Evolutionary conservation across 352 stramenopile species (phyloP), one percentile per base, ranked within the genome.

Genomic region (Phytophthora litchii): DNA sequence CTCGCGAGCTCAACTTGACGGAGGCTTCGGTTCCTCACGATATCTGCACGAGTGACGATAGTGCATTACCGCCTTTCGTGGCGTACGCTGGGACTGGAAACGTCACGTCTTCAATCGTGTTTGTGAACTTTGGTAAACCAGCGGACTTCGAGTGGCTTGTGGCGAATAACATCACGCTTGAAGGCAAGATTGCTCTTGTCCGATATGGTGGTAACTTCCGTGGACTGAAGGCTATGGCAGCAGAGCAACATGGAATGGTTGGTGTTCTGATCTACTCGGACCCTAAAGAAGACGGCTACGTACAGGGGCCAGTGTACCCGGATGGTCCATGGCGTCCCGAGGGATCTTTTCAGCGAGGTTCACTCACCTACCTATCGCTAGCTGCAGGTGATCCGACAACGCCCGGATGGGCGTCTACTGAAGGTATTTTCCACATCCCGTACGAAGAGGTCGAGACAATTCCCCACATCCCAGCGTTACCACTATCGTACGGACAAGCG

Each of bases 61-160:
- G 69, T 50, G 85, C 67, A 55, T 72, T 78, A 67, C 89, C 74
- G 64, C 78, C 86, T 17, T 97, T 92, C 62, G 61, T 94, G 35
- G 89, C 82, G 12, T 97, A 96, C 62, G 69, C 80, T 12, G 72
- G 83, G 0, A 79, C 79, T 9, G 87, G 88, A 11, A 78, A 89
- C 46, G 74, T 92, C 21, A 82, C 68, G 11, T 67, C 60, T 8
- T 63, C 78, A 2, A 53, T 94, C 10, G 83, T 97, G 34, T 97
- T 92, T 61, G 88, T 76, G 35, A 96, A 96, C 69, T 92, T 92
- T 44, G 89, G 86, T 2, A 69, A 69, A n/a, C 88, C 73, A 8
- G 46, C 70, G 23, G 86, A 95, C 58, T 94, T 93, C 58, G 57
- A 88, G 47, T 80, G 57, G 41, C 72, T 95, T 1, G 44, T 77